phyloP scores from a whole-genome alignment of 768 basidiomycete species.

The Mycena polygramma region DNA sequence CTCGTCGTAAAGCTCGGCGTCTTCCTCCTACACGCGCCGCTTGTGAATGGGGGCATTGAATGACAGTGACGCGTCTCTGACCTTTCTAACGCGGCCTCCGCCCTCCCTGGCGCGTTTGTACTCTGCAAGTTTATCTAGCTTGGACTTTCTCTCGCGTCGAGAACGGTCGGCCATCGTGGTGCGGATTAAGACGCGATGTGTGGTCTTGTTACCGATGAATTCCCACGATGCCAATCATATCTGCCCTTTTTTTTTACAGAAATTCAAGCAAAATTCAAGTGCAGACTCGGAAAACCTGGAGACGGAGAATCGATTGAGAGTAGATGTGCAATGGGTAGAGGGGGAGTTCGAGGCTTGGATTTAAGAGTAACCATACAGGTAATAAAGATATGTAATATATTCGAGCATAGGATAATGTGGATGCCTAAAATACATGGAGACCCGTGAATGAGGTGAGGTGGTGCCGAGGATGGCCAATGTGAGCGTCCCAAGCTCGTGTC shows the following conservation, averaged over 20 bases:
- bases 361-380: not conserved
- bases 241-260: too few species aligned
- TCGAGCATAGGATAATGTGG: conserved; percentile 27
- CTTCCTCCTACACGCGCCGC: conserved; percentile 58
- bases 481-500: not conserved
- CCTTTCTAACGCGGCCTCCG: conserved; percentile 71
- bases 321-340: not conserved
- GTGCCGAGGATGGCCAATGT: not conserved
- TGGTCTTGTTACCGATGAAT: conserved; percentile 8
- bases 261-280: too few species aligned
- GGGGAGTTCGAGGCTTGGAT: not conserved
- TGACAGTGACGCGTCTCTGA: conserved; percentile 44
- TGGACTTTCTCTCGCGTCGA: conserved; percentile 54
- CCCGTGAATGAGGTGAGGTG: conserved; percentile 23
- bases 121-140: conserved; percentile 67
- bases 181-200: conserved; percentile 24
- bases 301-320: not conserved
- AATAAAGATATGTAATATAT: conserved; percentile 16
- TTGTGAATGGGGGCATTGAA: conserved; percentile 16
- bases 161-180: conserved; percentile 56
- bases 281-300: too few species aligned
- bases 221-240: conserved; percentile 3
- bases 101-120: conserved; percentile 72
- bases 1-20: conserved; percentile 86
- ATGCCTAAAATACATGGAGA: conserved; percentile 25